Evolutionary conservation across 495 filamentous ascomycete genomes (phyloP).

Genomic region (Penicillium canariense): DNA sequence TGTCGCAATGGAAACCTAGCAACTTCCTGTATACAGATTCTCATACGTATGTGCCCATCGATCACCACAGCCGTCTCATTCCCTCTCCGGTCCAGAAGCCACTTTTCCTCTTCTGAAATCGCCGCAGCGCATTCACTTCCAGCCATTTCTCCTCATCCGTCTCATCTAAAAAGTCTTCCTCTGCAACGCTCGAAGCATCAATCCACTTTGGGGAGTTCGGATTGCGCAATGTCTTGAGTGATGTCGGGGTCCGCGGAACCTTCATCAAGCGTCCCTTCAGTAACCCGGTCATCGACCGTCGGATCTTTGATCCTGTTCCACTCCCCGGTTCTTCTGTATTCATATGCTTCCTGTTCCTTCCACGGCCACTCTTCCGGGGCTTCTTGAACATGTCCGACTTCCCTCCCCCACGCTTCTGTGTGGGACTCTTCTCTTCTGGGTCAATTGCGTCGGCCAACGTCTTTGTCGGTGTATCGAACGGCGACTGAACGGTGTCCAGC

Average conservation of each 20-base stretch:
- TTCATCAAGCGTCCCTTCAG: slow-evolving; percentile 13
- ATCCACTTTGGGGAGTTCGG: slow-evolving; percentile 11
- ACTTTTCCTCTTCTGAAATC: slow-evolving; percentile 3
- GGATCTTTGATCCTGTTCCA: slow-evolving; percentile 5
- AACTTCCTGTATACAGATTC: background rate
- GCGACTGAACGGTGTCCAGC: slow-evolving; percentile 17
- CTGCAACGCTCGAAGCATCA: slow-evolving; percentile 10
- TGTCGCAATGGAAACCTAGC: too few species aligned
- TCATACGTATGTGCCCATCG: background rate
- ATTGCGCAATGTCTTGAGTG: slow-evolving; percentile 8
- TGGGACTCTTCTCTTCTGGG: background rate
- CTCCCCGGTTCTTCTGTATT: background rate
- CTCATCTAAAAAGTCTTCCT: slow-evolving; percentile 15
- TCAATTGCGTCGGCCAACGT: slow-evolving; percentile 16
- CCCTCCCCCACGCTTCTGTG: background rate
- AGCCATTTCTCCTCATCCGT: slow-evolving; percentile 17
- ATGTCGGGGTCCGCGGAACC: slow-evolving; percentile 16
- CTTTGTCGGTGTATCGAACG: slow-evolving; percentile 11
- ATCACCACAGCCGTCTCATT: slow-evolving; percentile 6
- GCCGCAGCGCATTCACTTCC: slow-evolving; percentile 15
- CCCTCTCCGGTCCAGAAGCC: slow-evolving; percentile 13
- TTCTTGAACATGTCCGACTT: background rate
- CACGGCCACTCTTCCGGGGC: background rate
- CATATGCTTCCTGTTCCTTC: background rate
- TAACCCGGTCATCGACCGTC: slow-evolving; percentile 17